Evolutionary conservation across 768 basidiomycete species (phyloP).

Genomic region (Pleurotus giganteus): DNA sequence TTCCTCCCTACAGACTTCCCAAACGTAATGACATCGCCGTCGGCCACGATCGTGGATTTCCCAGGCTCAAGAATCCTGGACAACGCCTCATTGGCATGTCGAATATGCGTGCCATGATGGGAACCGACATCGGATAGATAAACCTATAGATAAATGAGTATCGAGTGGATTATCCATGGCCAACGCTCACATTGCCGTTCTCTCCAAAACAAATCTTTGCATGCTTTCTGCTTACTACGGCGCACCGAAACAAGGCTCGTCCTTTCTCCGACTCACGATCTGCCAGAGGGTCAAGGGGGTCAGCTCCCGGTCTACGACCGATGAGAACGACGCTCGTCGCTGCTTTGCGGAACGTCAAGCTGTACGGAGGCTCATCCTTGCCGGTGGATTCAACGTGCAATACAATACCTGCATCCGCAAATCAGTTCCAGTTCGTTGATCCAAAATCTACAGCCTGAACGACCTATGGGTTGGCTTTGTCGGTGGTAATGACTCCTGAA

Average conservation of each 20-base stretch:
- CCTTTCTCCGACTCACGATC: conserved; percentile 35
- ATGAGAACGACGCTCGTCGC: conserved; percentile 54
- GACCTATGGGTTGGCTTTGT: conserved; percentile 43
- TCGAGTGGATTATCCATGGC: too few species aligned
- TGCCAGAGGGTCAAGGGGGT: conserved; percentile 33
- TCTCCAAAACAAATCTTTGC: conserved; percentile 76
- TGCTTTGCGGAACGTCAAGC: conserved; percentile 51
- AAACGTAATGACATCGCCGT: conserved; percentile 74
- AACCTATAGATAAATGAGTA: conserved; percentile 43
- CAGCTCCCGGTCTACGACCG: conserved; percentile 62
- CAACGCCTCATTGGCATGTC: conserved; percentile 46
- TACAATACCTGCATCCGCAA: conserved; percentile 44
- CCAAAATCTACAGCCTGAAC: conserved; percentile 17
- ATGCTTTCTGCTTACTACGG: conserved; percentile 77
- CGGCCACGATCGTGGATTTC: conserved; percentile 51
- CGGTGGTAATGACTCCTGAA: conserved; percentile 26
- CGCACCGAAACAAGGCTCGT: conserved; percentile 67
- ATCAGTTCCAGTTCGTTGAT: conserved; percentile 16
- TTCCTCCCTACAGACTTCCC: conserved; percentile 73
- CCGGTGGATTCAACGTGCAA: conserved; percentile 57
- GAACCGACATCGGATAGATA: conserved; percentile 70
- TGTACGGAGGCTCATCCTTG: conserved; percentile 36
- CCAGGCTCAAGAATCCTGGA: conserved; percentile 53
- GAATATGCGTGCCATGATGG: conserved; percentile 75
- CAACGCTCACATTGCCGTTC: conserved; percentile 56